A percentile compares a stretch with the other conserved stretches of the same genome.
phyloP scores from a whole-genome alignment of 2,329 filamentous ascomycete species.

The Lasiodiplodia hormozganensis region DNA sequence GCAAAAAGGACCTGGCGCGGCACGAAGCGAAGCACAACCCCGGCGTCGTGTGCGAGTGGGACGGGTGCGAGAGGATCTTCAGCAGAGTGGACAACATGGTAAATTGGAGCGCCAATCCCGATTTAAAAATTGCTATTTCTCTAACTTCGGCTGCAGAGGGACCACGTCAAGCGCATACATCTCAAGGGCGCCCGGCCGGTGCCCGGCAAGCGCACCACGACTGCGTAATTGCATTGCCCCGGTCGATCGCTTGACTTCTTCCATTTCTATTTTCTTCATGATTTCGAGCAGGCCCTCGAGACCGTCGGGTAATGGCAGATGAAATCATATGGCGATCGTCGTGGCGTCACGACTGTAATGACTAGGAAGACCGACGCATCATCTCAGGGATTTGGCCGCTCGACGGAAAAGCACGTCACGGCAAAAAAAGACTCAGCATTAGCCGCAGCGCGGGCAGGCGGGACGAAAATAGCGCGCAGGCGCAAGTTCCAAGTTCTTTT shows the following conservation, averaged over 20 bases:
- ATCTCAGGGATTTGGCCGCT: constrained; percentile 14
- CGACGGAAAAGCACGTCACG: constrained; percentile 11
- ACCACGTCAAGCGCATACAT: constrained; percentile 51
- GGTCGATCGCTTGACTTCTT: not conserved
- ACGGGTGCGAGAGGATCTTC: constrained; percentile 64
- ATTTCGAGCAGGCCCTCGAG: constrained; percentile 24
- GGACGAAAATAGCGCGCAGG: constrained; percentile 24
- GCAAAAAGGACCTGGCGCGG: constrained; percentile 67
- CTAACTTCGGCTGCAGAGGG: constrained; percentile 38
- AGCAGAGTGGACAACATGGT: constrained; percentile 69
- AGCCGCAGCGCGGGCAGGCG: constrained; percentile 4
- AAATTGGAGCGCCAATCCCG: constrained; percentile 34
- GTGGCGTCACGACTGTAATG: constrained; percentile 28
- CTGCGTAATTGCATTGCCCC: constrained; percentile 5
- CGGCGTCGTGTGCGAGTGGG: constrained; percentile 64
- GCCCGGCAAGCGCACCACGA: constrained; percentile 28
- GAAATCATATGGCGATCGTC: constrained; percentile 22
- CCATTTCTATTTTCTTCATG: not conserved
- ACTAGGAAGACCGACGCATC: constrained; percentile 22
- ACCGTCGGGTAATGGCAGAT: constrained; percentile 29
- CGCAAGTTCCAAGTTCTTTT: constrained; percentile 25
- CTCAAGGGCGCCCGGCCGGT: constrained; percentile 37
- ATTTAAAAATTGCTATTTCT: not conserved
- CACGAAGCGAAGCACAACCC: constrained; percentile 70
- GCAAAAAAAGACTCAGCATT: not conserved